phyloP scores from a whole-genome alignment of 2,329 filamentous ascomycete genomes.

The Colletotrichum sp. region DNA sequence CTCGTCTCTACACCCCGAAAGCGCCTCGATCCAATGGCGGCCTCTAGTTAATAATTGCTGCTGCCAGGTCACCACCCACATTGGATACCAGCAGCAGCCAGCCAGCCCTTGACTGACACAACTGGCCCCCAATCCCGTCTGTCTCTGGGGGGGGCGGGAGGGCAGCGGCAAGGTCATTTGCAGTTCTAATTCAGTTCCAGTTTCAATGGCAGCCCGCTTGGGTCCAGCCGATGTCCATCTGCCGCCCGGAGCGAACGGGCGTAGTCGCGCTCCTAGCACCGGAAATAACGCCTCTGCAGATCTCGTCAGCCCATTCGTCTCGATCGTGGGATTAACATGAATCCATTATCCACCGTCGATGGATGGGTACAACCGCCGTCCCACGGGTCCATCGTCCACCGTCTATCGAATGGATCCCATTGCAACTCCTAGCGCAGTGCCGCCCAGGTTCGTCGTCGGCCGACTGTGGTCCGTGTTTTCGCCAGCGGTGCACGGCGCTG shows the following conservation, averaged over 20 bases:
- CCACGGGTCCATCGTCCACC: not conserved
- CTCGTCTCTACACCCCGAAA: not conserved
- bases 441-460: not conserved
- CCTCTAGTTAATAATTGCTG: not conserved
- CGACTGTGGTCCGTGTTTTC: not conserved
- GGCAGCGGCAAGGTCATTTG: not conserved
- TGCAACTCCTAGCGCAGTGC: not conserved
- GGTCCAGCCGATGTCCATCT: not conserved
- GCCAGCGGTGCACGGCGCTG: not conserved
- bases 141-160: not conserved
- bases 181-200: not conserved
- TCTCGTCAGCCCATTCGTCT: not conserved
- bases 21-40: not conserved
- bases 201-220: not conserved
- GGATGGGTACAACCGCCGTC: not conserved
- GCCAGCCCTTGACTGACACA: not conserved
- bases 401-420: not conserved
- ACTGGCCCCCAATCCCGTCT: not conserved
- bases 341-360: not conserved
- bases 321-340: not conserved
- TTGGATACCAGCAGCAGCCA: not conserved
- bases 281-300: constrained; percentile 9
- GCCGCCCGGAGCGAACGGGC: constrained; percentile 3
- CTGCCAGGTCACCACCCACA: not conserved
- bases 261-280: not conserved